Evolutionary conservation across 345 rosid genomes (phyloP).

Genomic region (Hibiscus tridactylites): DNA sequence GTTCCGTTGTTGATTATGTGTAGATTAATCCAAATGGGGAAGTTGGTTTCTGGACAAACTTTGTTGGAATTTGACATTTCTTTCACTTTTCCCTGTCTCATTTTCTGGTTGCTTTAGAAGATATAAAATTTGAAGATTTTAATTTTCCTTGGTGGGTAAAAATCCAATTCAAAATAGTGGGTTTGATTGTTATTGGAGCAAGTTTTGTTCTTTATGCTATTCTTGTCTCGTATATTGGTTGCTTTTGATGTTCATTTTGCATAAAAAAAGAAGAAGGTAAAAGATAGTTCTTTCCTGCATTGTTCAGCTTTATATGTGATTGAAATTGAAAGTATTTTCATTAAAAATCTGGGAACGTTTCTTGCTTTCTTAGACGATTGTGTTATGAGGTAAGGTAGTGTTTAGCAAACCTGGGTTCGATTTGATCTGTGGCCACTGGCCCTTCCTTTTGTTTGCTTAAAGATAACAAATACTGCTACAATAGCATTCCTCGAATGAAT

Average conservation of each 20-base stretch:
- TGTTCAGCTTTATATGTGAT: no score
- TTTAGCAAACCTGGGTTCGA: slow-evolving; percentile 2
- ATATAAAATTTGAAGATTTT: not conserved
- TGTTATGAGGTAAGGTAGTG: not conserved
- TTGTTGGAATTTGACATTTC: not conserved
- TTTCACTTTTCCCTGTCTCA: no score
- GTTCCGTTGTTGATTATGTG: not conserved
- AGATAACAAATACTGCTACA: not conserved
- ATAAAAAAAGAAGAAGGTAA: not conserved
- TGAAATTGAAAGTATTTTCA: no score
- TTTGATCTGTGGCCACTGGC: not conserved
- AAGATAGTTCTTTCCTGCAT: no score
- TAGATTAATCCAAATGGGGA: not conserved
- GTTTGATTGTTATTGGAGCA: slow-evolving; percentile 9
- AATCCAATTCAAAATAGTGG: not conserved
- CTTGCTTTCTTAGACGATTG: no score
- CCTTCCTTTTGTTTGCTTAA: not conserved
- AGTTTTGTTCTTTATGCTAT: slow-evolving; percentile 7
- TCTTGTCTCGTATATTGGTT: slow-evolving; percentile 16
- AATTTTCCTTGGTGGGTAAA: not conserved
- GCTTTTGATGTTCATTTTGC: not conserved
- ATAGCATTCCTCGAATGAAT: no score
- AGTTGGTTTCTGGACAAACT: not conserved
- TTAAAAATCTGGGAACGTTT: no score
- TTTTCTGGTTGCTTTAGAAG: not conserved